These are phyloP conservation scores for Trypanosoma grayi DNA, from an alignment of 208 protist genomes.

Conservation along the genomic window DNA sequence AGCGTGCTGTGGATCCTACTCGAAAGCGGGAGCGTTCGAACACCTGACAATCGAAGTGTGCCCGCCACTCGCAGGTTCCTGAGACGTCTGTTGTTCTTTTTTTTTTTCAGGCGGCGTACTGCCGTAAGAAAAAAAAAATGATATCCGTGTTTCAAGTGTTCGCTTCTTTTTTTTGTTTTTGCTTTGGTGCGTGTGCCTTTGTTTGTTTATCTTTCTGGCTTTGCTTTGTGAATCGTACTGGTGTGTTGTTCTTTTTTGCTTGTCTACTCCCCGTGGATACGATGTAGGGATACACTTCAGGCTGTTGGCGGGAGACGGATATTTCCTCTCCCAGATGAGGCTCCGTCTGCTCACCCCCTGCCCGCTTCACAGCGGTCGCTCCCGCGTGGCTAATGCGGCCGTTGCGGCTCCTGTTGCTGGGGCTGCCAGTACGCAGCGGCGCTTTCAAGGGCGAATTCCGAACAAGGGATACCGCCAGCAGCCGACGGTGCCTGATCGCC, in stretches of 20 bases:
- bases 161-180: not conserved
- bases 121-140: slow-evolving; percentile 3
- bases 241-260: not conserved
- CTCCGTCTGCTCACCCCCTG: not conserved
- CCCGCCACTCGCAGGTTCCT: too few relatives aligned
- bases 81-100: not conserved
- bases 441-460: slow-evolving; percentile 41
- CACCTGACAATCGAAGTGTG: slow-evolving; percentile 19
- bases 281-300: not conserved
- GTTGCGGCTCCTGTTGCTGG: not conserved
- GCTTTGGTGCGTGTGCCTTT: not conserved
- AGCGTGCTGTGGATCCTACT: slow-evolving; percentile 69
- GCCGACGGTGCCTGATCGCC: slow-evolving; percentile 68
- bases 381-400: too few relatives aligned
- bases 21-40: slow-evolving; percentile 32
- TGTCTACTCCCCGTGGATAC: not conserved
- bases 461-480: slow-evolving; percentile 83
- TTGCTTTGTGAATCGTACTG: not conserved
- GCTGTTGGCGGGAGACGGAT: not conserved
- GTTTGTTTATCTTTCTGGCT: not conserved
- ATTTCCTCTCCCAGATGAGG: not conserved
- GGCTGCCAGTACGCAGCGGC: slow-evolving; percentile 9
- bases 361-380: not conserved
- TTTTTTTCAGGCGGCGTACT: too few relatives aligned
- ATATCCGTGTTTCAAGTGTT: not conserved